Evolutionary conservation across 306 rosid species (phyloP).

Genomic region (Gastrolobium bilobum): DNA sequence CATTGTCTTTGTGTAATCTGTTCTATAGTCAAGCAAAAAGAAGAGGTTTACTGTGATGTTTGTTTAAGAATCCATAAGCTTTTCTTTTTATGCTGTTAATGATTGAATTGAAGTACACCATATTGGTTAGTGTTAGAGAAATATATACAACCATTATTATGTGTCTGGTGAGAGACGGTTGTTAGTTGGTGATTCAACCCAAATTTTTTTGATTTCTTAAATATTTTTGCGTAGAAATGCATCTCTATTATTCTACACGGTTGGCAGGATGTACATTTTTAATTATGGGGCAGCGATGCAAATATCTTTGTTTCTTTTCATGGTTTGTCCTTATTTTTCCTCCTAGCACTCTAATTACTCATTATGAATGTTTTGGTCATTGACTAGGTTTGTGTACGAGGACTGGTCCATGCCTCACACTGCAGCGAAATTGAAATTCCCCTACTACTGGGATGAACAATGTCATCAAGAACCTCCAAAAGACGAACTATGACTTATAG

Average conservation of each 20-base stretch:
- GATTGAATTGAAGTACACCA: slow-evolving; percentile 13
- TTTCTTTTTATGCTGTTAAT: slow-evolving; percentile 13
- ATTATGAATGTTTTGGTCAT: slow-evolving; percentile 44
- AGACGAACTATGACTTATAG: slow-evolving; percentile 70
- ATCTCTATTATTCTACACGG: not conserved
- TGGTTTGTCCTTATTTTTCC: not conserved
- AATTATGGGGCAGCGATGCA: slow-evolving; percentile 9
- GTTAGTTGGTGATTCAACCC: slow-evolving; percentile 18
- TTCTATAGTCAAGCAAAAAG: slow-evolving; percentile 33
- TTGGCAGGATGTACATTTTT: slow-evolving; percentile 5
- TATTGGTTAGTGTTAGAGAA: slow-evolving; percentile 27
- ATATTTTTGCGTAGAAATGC: not conserved
- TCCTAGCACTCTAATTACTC: slow-evolving; percentile 22
- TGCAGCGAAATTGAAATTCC: slow-evolving; percentile 85
- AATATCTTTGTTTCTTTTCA: slow-evolving; percentile 35
- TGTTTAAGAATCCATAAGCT: slow-evolving; percentile 9
- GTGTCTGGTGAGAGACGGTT: slow-evolving; percentile 16
- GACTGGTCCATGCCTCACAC: slow-evolving; percentile 94
- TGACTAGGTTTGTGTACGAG: slow-evolving; percentile 76
- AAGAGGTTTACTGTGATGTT: slow-evolving; percentile 27
- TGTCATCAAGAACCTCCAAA: slow-evolving; percentile 66
- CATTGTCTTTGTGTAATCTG: not conserved
- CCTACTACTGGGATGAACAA: slow-evolving; percentile 83
- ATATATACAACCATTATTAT: not conserved
- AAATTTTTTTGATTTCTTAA: not conserved